Evolutionary conservation across 305 asterid genomes (phyloP), one percentile per base, ranked within the genome.

Genomic region (Rubia peregrina): DNA sequence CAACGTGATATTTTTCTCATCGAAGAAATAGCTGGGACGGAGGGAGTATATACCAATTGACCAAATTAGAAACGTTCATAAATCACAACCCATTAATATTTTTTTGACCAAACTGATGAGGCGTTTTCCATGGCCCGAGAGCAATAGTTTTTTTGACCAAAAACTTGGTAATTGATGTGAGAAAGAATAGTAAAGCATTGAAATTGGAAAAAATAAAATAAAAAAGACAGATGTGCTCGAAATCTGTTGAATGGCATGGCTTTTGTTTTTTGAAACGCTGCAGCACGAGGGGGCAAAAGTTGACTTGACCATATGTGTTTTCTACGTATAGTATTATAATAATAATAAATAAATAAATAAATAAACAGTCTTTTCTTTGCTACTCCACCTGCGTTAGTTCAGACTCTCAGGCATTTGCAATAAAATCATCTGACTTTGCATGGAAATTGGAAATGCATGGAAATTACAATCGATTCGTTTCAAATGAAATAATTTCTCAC

Each of bases 391-490:
- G 61, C 62, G 57, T 51, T 16, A 51, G 5, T 51, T 16, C 57
- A 16, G 21, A 51, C 56, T 19, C 36, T 44, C 33, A 6, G 68
- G 49, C 61, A 24, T 13, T 38, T 71, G 10, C 43, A 13, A 30
- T 22, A 40, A 68, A 49, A 49, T 19, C 71, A 30, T 16, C 14
- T 68, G 17, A 10, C 41, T 21, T 55, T 70, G 66, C 73, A 70
- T 40, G 73, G 65, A 41, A 70, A 70, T 40, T 30, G 9, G 24
- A 9, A 40, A 40, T 69, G 73, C 65, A 62, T 64, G n/a, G n/a
- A n/a, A n/a, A n/a, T n/a, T n/a, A n/a, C 1, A 9, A 44, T 44
- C 49, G 16, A 13, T 11, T 44, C 0, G 6, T 51, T 51, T 4
- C 17, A 16, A 51, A 16, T 51, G 33, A 30, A 30, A 30, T 30